These are phyloP conservation scores for Magnolia officinalis DNA, from an alignment of 164 flowering plant species.

Conservation along the genomic window DNA sequence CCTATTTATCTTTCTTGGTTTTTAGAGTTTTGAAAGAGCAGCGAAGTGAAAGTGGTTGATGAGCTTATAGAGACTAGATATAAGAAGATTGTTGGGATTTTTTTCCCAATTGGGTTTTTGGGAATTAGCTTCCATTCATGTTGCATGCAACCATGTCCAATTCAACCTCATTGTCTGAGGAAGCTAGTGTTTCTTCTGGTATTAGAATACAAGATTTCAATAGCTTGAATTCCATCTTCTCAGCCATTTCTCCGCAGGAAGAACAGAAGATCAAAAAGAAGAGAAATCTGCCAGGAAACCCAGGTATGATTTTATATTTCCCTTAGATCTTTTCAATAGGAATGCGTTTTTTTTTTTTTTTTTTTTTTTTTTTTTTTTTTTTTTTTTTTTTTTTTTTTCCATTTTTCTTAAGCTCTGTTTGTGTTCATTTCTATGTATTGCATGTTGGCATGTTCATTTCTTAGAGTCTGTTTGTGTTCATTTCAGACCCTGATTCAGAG, in stretches of 20 bases:
- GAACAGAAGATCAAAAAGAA: constrained; percentile 61
- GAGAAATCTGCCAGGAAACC: constrained; percentile 86
- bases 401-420: neutral
- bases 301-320: constrained; percentile 40
- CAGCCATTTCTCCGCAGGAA: constrained; percentile 25
- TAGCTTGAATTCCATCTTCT: constrained; percentile 31
- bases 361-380: neutral
- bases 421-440: neutral
- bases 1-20: neutral
- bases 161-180: constrained; percentile 71
- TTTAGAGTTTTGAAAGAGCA: constrained; percentile 2
- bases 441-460: neutral
- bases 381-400: neutral
- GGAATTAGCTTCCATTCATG: constrained; percentile 34
- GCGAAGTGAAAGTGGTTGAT: constrained; percentile 8
- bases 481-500: constrained; percentile 87
- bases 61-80: constrained; percentile 5
- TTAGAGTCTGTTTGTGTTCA: neutral
- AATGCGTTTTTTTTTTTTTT: neutral
- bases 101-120: constrained; percentile 13
- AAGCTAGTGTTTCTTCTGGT: constrained; percentile 54
- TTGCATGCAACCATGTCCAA: constrained; percentile 55
- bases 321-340: neutral
- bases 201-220: constrained; percentile 42
- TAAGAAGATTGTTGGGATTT: constrained; percentile 11